phyloP scores from a whole-genome alignment of 495 filamentous ascomycete species.

The Rhypophila decipiens region DNA sequence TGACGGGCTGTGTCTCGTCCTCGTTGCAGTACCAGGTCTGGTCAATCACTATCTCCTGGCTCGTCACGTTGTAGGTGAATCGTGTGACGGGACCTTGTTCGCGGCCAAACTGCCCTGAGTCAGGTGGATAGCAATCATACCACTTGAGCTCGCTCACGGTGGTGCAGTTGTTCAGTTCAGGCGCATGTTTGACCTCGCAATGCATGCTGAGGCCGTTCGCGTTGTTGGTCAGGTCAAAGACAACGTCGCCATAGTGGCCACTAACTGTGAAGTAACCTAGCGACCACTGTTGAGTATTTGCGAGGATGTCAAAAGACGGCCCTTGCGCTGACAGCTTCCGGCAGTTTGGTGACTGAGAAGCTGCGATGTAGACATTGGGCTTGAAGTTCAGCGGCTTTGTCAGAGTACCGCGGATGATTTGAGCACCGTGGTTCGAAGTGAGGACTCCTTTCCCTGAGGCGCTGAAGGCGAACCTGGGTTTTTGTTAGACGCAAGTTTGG shows the following conservation, averaged over 20 bases:
- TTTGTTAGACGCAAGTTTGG: neutral
- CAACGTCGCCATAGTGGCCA: neutral
- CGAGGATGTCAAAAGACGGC: neutral
- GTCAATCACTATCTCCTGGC: neutral
- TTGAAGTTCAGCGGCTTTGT: neutral
- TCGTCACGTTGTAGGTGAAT: neutral
- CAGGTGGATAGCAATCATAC: neutral
- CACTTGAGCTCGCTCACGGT: neutral
- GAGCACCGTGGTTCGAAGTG: neutral
- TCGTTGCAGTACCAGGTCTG: neutral
- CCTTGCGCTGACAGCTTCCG: neutral
- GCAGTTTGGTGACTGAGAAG: neutral
- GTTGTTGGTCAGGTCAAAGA: neutral
- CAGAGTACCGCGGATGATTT: neutral
- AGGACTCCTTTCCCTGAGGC: neutral
- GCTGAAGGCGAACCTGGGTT: neutral
- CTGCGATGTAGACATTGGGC: neutral
- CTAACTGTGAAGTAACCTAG: neutral
- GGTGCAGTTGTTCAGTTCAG: neutral
- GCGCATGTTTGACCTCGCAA: neutral
- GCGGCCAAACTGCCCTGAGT: neutral
- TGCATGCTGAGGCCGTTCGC: neutral
- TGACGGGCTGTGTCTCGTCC: neutral
- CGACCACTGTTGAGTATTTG: neutral
- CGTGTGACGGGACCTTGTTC: neutral